Conservation (phyloP, 164 flowering plant genomes). For the Saururus chinensis region DNA sequence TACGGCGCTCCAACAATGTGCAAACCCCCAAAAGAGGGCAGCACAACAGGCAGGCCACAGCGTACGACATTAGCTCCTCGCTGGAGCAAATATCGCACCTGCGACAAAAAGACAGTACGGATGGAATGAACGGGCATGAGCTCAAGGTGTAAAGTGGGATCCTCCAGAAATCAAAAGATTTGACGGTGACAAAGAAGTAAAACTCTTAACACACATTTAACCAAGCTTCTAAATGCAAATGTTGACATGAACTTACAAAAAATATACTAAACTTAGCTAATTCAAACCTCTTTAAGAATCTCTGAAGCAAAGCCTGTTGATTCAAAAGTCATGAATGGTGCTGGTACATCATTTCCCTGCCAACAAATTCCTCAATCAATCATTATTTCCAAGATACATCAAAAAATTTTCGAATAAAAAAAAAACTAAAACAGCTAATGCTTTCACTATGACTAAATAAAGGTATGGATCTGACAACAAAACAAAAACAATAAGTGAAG, state of each 20-base stretch:
- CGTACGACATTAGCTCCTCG: conserved; percentile 99
- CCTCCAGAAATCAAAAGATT: conserved; percentile 31
- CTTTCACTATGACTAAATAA: no score
- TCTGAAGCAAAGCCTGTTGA: conserved; percentile 79
- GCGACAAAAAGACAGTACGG: conserved; percentile 56
- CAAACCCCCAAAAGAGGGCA: conserved; percentile 58
- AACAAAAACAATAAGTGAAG: no score
- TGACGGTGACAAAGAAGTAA: not conserved
- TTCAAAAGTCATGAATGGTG: conserved; percentile 72
- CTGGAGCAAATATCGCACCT: conserved; percentile 99
- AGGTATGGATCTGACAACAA: no score
- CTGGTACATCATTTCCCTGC: conserved; percentile 73
- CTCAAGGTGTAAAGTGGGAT: conserved; percentile 30
- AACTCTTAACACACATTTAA: not conserved
- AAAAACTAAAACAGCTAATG: no score
- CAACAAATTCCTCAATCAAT: not conserved
- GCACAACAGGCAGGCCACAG: conserved; percentile 37
- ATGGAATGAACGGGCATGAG: conserved; percentile 47
- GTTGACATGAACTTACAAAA: conserved; percentile 8
- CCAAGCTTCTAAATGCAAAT: conserved; percentile 2
- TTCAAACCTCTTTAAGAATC: conserved; percentile 75
- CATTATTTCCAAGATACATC: no score
- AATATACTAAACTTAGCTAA: conserved; percentile 7
- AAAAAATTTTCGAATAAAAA: no score
- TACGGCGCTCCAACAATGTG: conserved; percentile 56